A percentile compares a stretch with the other conserved stretches of the same genome.
phyloP scores from a whole-genome alignment of 1,284 basidiomycete species.

The Pseudomicrostroma phylloplanum region DNA sequence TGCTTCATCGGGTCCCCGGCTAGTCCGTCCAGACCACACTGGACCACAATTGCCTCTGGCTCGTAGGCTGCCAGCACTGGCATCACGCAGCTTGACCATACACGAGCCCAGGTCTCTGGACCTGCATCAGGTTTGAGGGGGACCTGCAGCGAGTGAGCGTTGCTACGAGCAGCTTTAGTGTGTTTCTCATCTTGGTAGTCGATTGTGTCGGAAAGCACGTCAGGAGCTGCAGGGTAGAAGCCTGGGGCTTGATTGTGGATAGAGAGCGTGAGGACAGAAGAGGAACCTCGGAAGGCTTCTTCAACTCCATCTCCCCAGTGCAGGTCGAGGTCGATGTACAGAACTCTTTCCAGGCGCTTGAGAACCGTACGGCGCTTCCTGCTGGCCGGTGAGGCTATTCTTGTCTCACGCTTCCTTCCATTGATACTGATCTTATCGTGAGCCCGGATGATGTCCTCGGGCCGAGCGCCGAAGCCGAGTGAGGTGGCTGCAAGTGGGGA shows the following conservation, averaged over 20 bases:
- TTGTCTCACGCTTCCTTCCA: not conserved
- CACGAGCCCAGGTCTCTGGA: constrained; percentile 15
- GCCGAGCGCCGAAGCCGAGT: not conserved
- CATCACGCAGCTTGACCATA: constrained; percentile 51
- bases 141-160: constrained; percentile 20
- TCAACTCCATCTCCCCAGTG: constrained; percentile 81
- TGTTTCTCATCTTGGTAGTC: not conserved
- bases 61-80: constrained; percentile 60
- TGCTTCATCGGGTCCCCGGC: constrained; percentile 64
- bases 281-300: constrained; percentile 44
- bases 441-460: not conserved
- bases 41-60: constrained; percentile 73
- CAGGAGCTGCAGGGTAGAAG: constrained; percentile 3
- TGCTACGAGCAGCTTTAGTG: not conserved
- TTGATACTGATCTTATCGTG: not conserved
- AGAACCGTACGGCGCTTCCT: constrained; percentile 15
- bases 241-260: constrained; percentile 75
- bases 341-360: constrained; percentile 23
- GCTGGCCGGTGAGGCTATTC: not conserved
- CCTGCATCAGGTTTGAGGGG: constrained; percentile 20
- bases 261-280: constrained; percentile 73
- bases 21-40: constrained; percentile 79
- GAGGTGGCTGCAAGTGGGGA: too few species aligned
- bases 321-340: constrained; percentile 81
- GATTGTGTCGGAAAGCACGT: constrained; percentile 5